Evolutionary conservation across 768 basidiomycete genomes (phyloP).

Genomic region (Tulasnella sp.): DNA sequence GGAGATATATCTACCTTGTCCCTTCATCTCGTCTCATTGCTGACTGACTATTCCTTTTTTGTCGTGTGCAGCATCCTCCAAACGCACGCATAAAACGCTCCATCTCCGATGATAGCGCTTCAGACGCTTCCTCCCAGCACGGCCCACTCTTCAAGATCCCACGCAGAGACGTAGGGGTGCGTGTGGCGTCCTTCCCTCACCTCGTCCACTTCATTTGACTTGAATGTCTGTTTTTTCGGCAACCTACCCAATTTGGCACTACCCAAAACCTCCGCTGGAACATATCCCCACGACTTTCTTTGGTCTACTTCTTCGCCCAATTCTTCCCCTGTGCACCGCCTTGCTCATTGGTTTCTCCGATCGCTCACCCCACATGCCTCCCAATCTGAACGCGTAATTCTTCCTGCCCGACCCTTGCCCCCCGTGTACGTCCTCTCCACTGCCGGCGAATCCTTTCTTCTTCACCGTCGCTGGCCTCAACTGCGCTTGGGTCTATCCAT

Average conservation of each 20-base stretch:
- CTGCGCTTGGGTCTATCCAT: background rate
- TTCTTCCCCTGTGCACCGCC: background rate
- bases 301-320: background rate
- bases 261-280: background rate
- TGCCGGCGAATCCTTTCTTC: too few relatives aligned
- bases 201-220: background rate
- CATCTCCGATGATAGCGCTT: constrained; percentile 1
- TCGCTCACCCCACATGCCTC: background rate
- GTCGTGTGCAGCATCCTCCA: background rate
- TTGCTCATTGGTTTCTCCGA: constrained; percentile 6
- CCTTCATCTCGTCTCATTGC: background rate
- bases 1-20: background rate
- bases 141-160: constrained; percentile 9
- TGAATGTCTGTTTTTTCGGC: background rate
- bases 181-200: background rate
- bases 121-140: background rate
- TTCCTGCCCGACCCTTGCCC: too few relatives aligned
- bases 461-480: constrained; percentile 4
- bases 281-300: background rate
- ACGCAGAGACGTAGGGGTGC: constrained; percentile 2
- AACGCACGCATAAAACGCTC: constrained; percentile 8
- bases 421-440: too few relatives aligned
- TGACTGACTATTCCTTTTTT: background rate
- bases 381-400: too few relatives aligned
- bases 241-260: background rate